These are phyloP conservation scores for Casaregolazyma suthepensis DNA, from an alignment of 1,139 yeast genomes.

Conservation along the genomic window DNA sequence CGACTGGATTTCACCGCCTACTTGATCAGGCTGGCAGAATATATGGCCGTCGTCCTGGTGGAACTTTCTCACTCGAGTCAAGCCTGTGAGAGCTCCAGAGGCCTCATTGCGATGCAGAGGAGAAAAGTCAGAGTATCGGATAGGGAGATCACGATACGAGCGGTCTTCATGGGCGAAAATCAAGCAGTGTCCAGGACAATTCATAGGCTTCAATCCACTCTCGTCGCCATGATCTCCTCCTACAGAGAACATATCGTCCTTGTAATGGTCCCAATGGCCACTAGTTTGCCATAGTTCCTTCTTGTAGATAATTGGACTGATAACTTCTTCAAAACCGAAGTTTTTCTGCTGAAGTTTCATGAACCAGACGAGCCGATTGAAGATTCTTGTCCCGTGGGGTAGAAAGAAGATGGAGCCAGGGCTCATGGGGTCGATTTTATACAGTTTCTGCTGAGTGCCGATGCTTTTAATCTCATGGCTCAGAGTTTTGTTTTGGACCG, in stretches of 20 bases:
- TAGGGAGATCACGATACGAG: conserved; percentile 84
- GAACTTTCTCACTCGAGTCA: conserved; percentile 91
- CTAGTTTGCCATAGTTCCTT: conserved; percentile 82
- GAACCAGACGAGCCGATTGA: conserved; percentile 69
- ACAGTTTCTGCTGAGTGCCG: conserved; percentile 52
- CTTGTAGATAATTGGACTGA: conserved; percentile 87
- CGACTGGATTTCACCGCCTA: conserved; percentile 67
- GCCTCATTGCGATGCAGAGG: conserved; percentile 94
- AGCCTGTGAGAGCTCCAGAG: conserved; percentile 89
- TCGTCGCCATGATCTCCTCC: conserved; percentile 32
- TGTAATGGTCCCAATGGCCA: conserved; percentile 95
- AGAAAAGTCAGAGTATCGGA: conserved; percentile 86
- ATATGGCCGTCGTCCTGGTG: conserved; percentile 99
- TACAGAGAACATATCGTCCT: conserved; percentile 90
- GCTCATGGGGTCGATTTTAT: conserved; percentile 67
- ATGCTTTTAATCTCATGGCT: conserved; percentile 14
- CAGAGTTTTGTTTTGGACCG: conserved; percentile 4
- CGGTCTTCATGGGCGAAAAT: conserved; percentile 77
- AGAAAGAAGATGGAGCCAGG: conserved; percentile 88
- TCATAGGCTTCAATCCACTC: conserved; percentile 84
- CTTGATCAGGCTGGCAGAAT: conserved; percentile 80
- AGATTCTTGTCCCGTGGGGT: conserved; percentile 85
- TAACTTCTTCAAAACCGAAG: conserved; percentile 87
- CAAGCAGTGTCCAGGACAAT: conserved; percentile 96
- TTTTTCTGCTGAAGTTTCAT: conserved; percentile 79